These are phyloP conservation scores for Suillus alpinus DNA, from an alignment of 768 basidiomycete species.

Conservation along the genomic window DNA sequence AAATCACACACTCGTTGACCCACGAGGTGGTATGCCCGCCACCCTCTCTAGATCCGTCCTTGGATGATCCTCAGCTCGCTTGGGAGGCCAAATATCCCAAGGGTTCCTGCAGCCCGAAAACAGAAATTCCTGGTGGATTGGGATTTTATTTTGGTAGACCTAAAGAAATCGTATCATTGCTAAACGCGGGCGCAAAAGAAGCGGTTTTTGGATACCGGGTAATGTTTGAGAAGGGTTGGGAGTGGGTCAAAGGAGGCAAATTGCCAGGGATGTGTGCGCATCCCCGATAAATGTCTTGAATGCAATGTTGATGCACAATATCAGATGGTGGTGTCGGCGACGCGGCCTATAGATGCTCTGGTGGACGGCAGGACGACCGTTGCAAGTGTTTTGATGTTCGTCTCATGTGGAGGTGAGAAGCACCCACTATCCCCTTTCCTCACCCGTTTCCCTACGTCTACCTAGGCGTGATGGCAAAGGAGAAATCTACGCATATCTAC, in stretches of 20 bases:
- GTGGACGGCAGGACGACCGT: slow-evolving; percentile 60
- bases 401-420: slow-evolving; percentile 68
- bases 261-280: slow-evolving; percentile 67
- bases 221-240: slow-evolving; percentile 60
- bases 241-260: slow-evolving; percentile 75
- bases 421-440: background rate
- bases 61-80: slow-evolving; percentile 27
- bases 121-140: slow-evolving; percentile 56
- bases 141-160: slow-evolving; percentile 68
- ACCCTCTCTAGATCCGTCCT: background rate
- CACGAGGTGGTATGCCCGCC: slow-evolving; percentile 30
- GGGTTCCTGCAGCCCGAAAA: slow-evolving; percentile 60
- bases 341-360: slow-evolving; percentile 61
- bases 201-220: slow-evolving; percentile 64
- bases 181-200: slow-evolving; percentile 46
- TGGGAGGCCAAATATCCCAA: slow-evolving; percentile 64
- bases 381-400: slow-evolving; percentile 68
- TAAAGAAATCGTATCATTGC: slow-evolving; percentile 32
- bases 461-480: slow-evolving; percentile 48
- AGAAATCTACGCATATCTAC: slow-evolving; percentile 72
- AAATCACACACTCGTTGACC: slow-evolving; percentile 36
- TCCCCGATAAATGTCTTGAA: slow-evolving; percentile 3
- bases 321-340: slow-evolving; percentile 57
- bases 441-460: background rate
- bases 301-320: background rate